Percentiles rank a stretch among this genome's conserved stretches.
Evolutionary conservation across 371 early-diverging fungal genomes (phyloP).

Genomic region (Coemansia sp.): DNA sequence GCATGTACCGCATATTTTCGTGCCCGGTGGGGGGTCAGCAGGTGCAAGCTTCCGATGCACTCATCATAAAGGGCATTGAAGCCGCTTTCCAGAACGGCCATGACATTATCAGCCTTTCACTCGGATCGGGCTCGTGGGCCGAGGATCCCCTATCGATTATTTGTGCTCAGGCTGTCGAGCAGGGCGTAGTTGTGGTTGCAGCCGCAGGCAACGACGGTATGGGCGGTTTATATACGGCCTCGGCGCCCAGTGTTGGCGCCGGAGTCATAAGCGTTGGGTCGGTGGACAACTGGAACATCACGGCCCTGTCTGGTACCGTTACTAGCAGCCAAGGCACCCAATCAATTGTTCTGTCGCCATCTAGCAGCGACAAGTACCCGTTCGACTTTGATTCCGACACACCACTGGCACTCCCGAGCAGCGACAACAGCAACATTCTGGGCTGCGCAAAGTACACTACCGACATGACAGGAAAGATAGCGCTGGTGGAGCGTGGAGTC

Average conservation of each 20-base stretch:
- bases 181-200: conserved; percentile 59
- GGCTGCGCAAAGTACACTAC: conserved; percentile 53
- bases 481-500: conserved; percentile 60
- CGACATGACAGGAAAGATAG: conserved; percentile 57
- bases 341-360: background rate
- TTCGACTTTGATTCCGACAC: conserved; percentile 22
- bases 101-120: conserved; percentile 68
- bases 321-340: background rate
- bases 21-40: conserved; percentile 50
- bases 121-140: conserved; percentile 59
- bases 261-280: conserved; percentile 68
- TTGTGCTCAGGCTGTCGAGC: conserved; percentile 47
- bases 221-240: conserved; percentile 62
- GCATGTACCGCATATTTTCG: conserved; percentile 65
- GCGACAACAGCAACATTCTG: conserved; percentile 3
- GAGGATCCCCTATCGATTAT: conserved; percentile 56
- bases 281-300: conserved; percentile 55
- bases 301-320: conserved; percentile 16
- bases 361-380: conserved; percentile 1
- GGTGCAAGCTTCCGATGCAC: conserved; percentile 54
- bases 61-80: conserved; percentile 65
- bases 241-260: conserved; percentile 63
- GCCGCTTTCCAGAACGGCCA: conserved; percentile 66
- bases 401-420: conserved; percentile 15
- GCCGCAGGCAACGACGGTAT: conserved; percentile 75